Evolutionary conservation across 2,329 filamentous ascomycete species (phyloP), one percentile per base, ranked within the genome.

Genomic region (Cladosporium phlei): DNA sequence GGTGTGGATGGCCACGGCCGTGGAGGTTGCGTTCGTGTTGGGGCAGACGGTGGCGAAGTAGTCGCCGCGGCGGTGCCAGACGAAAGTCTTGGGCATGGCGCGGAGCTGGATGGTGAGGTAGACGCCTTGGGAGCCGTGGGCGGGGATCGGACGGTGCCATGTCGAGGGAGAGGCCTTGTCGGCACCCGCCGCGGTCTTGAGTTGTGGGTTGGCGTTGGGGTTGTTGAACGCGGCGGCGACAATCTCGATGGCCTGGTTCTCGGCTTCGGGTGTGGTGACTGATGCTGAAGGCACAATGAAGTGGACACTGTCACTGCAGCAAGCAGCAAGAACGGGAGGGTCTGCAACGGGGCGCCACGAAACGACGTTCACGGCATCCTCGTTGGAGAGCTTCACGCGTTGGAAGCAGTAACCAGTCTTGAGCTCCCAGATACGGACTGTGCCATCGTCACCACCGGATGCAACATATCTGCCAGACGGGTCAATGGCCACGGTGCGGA

Each of bases 21-120:
- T 84, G 16, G 59, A 59, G 21, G 59, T 58, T 56, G 80, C 78
- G 62, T 86, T 82, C 24, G 86, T 86, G 10, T 79, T 77, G 1
- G 93, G 89, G 39, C 88, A 94, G 17, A 96, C 88, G 1, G 90
- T 94, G 56, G 88, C 85, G 61, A 98, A 85, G 71, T 96, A 96
- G 65, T 97, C 91, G 57, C 93, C 93, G 51, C 87, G 83, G 49
- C 91, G 80, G 69, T 98, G 94, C 89, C 91, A 98, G 64, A 82
- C 85, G 59, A 98, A 82, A 11, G 87, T 84, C 71, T 95, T 97
- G 62, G 95, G 80, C 4, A 57, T 52, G 5, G 55, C 55, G 46
- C 58, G 80, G 10, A 96, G 84, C 5, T 87, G 89, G 47, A 87
- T 80, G 60, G 88, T 85, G 50, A 94, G 78, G 30, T 90, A 75